Percentiles rank a stretch among this genome's conserved stretches.
Conservation (phyloP, 306 rosid genomes). For the Alnus rubra region DNA sequence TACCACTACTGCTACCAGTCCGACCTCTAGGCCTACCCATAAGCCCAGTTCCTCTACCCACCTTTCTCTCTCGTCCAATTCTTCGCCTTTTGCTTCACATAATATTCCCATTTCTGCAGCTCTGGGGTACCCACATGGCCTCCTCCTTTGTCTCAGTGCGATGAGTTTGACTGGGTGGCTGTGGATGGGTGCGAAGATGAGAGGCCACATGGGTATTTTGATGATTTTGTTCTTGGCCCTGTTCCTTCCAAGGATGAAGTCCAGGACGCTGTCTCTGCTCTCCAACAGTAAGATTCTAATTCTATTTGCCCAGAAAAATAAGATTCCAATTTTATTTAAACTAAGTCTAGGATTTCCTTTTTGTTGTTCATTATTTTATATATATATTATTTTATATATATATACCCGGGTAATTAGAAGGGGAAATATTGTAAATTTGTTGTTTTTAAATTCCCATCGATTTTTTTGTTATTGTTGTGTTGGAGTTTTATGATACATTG, state of each 20-base stretch:
- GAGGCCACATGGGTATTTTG: constrained; percentile 15
- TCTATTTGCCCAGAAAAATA: not conserved
- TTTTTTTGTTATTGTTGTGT: not conserved
- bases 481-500: not conserved
- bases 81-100: constrained; percentile 30
- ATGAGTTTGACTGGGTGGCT: constrained; percentile 49
- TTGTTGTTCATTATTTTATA: not conserved
- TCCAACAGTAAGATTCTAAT: constrained; percentile 40
- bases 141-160: constrained; percentile 24
- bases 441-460: not conserved
- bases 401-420: not conserved
- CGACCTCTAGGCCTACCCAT: constrained; percentile 33
- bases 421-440: not conserved
- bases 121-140: constrained; percentile 26
- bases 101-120: constrained; percentile 19
- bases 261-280: constrained; percentile 47
- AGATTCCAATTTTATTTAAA: not conserved
- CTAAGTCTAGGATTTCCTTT: not conserved
- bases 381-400: not conserved
- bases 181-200: constrained; percentile 34
- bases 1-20: constrained; percentile 4
- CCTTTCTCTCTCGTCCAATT: constrained; percentile 32
- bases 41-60: constrained; percentile 23
- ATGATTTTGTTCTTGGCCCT: constrained; percentile 34
- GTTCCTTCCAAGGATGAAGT: constrained; percentile 58